Conservation (phyloP, 1,139 yeast species). For the Hemisphaericaspora subhashii region DNA sequence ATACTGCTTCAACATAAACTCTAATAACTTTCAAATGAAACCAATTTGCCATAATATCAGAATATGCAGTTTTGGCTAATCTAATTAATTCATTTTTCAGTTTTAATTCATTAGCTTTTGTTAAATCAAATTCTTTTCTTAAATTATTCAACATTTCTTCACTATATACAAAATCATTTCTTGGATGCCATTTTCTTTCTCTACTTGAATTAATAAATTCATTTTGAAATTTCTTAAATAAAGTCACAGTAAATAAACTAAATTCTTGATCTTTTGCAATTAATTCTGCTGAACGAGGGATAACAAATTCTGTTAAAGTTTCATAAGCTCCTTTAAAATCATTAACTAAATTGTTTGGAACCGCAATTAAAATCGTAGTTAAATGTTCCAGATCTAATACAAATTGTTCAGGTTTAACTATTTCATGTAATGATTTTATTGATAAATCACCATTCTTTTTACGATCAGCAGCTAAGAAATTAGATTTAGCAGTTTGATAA, state of each 20-base stretch:
- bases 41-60: conserved; percentile 84
- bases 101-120: conserved; percentile 71
- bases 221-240: conserved; percentile 76
- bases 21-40: conserved; percentile 74
- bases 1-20: conserved; percentile 62
- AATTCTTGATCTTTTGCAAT: conserved; percentile 75
- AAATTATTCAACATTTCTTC: conserved; percentile 72
- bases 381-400: conserved; percentile 84
- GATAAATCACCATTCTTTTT: conserved; percentile 92
- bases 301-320: conserved; percentile 74
- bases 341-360: conserved; percentile 63
- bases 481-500: conserved; percentile 81
- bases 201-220: conserved; percentile 73
- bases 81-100: conserved; percentile 78
- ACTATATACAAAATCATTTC: conserved; percentile 82
- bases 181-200: conserved; percentile 87
- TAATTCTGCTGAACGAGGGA: conserved; percentile 81
- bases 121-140: conserved; percentile 75
- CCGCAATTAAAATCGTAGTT: conserved; percentile 80
- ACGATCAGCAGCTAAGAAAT: conserved; percentile 83
- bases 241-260: conserved; percentile 70
- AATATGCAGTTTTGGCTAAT: conserved; percentile 81
- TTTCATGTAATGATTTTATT: conserved; percentile 84
- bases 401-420: conserved; percentile 82
- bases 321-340: conserved; percentile 75